Conservation (phyloP, 2,329 filamentous ascomycete species). For the Endocalyx cinctus region DNA sequence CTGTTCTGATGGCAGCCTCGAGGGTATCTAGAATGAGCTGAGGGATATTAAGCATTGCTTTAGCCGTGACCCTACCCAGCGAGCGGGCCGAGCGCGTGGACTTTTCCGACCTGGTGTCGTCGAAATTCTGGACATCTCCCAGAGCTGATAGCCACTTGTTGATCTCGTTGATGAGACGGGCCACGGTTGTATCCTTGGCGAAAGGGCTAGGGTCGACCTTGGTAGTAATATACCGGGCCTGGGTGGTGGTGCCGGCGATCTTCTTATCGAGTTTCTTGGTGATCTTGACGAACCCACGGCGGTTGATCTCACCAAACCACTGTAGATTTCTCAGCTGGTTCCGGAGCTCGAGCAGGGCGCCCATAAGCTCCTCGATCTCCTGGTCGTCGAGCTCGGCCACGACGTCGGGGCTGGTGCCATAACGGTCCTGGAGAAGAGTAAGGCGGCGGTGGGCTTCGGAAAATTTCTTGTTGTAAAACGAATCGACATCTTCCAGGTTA, state of each 20-base stretch:
- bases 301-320: conserved; percentile 97
- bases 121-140: conserved; percentile 69
- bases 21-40: conserved; percentile 63
- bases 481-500: conserved; percentile 94
- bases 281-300: conserved; percentile 93
- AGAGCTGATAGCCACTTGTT: conserved; percentile 89
- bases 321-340: conserved; percentile 85
- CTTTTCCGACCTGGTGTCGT: conserved; percentile 70
- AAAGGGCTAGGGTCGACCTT: conserved; percentile 89
- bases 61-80: conserved; percentile 70
- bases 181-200: conserved; percentile 62
- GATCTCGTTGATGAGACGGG: conserved; percentile 54
- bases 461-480: conserved; percentile 96
- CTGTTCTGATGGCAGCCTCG: conserved; percentile 66
- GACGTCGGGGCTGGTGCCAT: conserved; percentile 68
- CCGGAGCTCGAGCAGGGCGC: conserved; percentile 81
- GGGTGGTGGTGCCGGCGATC: conserved; percentile 67
- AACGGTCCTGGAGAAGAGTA: conserved; percentile 81
- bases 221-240: conserved; percentile 80
- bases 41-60: conserved; percentile 69
- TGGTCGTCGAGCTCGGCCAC: conserved; percentile 75
- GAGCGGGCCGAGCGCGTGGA: conserved; percentile 68
- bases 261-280: conserved; percentile 99
- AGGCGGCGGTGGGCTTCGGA: conserved; percentile 78
- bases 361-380: conserved; percentile 87